phyloP scores from a whole-genome alignment of 2,329 filamentous ascomycete species.

The Paraphoma sp. region DNA sequence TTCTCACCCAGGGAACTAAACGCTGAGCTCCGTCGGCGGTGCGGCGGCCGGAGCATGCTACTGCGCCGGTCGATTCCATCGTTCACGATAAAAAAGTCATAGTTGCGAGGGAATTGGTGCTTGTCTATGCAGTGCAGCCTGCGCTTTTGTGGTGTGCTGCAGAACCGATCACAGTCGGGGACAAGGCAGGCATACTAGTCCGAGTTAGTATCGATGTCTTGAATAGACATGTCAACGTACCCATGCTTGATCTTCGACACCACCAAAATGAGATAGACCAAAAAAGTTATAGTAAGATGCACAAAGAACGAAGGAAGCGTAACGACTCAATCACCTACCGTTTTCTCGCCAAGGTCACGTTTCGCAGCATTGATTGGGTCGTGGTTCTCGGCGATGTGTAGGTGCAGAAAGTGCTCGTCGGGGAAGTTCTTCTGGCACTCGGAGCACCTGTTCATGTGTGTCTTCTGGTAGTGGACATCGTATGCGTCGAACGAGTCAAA shows the following conservation, averaged over 20 bases:
- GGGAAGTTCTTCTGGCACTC: slow-evolving; percentile 90
- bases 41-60: slow-evolving; percentile 70
- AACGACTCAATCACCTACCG: slow-evolving; percentile 61
- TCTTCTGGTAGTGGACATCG: slow-evolving; percentile 82
- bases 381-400: slow-evolving; percentile 93
- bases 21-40: slow-evolving; percentile 40
- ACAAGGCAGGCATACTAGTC: slow-evolving; percentile 85
- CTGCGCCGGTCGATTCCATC: slow-evolving; percentile 86
- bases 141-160: slow-evolving; percentile 82
- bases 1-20: slow-evolving; percentile 20
- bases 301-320: too few relatives aligned
- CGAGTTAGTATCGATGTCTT: slow-evolving; percentile 12
- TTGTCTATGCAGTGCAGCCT: slow-evolving; percentile 88
- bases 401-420: slow-evolving; percentile 75
- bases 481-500: slow-evolving; percentile 83
- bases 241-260: not conserved
- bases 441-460: slow-evolving; percentile 82
- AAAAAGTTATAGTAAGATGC: too few relatives aligned
- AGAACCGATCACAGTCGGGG: slow-evolving; percentile 84
- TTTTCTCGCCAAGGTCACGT: slow-evolving; percentile 84
- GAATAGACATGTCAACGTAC: slow-evolving; percentile 9
- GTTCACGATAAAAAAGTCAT: slow-evolving; percentile 70
- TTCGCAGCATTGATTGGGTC: slow-evolving; percentile 77
- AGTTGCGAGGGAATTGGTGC: slow-evolving; percentile 79
- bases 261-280: too few relatives aligned